Evolutionary conservation across 2,329 filamentous ascomycete genomes (phyloP).

Genomic region (Chaetomium sp.): DNA sequence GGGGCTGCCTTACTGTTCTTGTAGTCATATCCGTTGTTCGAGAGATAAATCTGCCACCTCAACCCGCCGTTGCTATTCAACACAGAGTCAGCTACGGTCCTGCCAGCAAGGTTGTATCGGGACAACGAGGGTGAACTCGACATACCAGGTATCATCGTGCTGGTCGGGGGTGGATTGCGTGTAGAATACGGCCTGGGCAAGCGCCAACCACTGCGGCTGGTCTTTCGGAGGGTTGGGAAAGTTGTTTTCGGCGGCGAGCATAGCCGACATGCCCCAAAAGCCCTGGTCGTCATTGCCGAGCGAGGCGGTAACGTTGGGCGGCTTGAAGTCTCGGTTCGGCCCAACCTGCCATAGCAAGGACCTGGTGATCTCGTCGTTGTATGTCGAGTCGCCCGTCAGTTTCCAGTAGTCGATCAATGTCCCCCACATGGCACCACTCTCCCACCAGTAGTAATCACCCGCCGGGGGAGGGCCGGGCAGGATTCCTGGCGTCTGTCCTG

Average conservation of each 20-base stretch:
- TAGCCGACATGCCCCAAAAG: conserved; percentile 69
- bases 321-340: conserved; percentile 57
- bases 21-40: conserved; percentile 76
- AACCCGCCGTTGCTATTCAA: conserved; percentile 52
- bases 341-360: conserved; percentile 58
- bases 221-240: conserved; percentile 60
- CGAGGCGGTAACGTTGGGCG: conserved; percentile 53
- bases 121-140: neutral
- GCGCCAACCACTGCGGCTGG: conserved; percentile 61
- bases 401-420: conserved; percentile 67
- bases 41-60: conserved; percentile 75
- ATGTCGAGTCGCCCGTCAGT: conserved; percentile 60
- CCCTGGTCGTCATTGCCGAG: conserved; percentile 70
- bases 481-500: conserved; percentile 51
- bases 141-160: conserved; percentile 59
- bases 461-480: conserved; percentile 51
- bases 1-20: conserved; percentile 58
- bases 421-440: conserved; percentile 64
- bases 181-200: conserved; percentile 72
- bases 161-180: conserved; percentile 61
- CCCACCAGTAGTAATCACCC: conserved; percentile 67
- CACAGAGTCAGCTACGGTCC: neutral
- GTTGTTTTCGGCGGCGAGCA: conserved; percentile 66
- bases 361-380: conserved; percentile 57
- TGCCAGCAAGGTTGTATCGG: neutral